Percentiles rank a stretch among this genome's conserved stretches.
These are phyloP conservation scores for Blastomyces gilchristii DNA, from an alignment of 2,329 filamentous ascomycete species.

Conservation along the genomic window DNA sequence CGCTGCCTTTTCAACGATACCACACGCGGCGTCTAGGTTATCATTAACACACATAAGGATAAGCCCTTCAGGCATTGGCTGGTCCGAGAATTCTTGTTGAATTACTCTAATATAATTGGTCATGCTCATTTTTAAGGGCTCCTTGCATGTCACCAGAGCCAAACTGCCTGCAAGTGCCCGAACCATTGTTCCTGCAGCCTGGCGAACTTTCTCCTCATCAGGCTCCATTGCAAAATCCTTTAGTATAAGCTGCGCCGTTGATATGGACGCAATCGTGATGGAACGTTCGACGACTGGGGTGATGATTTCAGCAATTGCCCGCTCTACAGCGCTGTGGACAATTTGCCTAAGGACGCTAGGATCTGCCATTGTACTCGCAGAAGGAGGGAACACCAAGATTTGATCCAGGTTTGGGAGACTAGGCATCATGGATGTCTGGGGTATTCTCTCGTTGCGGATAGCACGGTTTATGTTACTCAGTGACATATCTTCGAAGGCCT, in stretches of 20 bases:
- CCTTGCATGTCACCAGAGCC: constrained; percentile 95
- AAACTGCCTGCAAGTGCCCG: constrained; percentile 89
- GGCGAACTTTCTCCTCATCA: constrained; percentile 76
- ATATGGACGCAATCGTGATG: constrained; percentile 94
- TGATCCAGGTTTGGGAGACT: constrained; percentile 56
- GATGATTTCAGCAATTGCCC: constrained; percentile 91
- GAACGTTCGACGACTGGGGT: constrained; percentile 94
- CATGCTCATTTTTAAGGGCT: constrained; percentile 90
- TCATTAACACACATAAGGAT: constrained; percentile 99
- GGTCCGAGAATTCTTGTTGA: constrained; percentile 52
- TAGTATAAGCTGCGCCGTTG: constrained; percentile 85
- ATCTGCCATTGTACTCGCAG: constrained; percentile 67
- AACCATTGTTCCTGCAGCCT: constrained; percentile 84
- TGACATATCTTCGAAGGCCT: constrained; percentile 73
- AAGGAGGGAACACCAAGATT: constrained; percentile 66
- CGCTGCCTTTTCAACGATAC: constrained; percentile 88
- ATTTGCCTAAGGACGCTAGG: constrained; percentile 58
- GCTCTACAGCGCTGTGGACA: constrained; percentile 73
- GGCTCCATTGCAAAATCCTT: constrained; percentile 94
- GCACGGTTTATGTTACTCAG: constrained; percentile 62
- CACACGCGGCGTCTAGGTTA: constrained; percentile 86
- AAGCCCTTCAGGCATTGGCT: constrained; percentile 80
- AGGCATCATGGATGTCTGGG: constrained; percentile 65
- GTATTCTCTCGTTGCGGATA: constrained; percentile 61
- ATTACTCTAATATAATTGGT: constrained; percentile 93